Evolutionary conservation across 108 stramenopile genomes (phyloP).

Genomic region (Mayamaea pseudoterrestris): DNA sequence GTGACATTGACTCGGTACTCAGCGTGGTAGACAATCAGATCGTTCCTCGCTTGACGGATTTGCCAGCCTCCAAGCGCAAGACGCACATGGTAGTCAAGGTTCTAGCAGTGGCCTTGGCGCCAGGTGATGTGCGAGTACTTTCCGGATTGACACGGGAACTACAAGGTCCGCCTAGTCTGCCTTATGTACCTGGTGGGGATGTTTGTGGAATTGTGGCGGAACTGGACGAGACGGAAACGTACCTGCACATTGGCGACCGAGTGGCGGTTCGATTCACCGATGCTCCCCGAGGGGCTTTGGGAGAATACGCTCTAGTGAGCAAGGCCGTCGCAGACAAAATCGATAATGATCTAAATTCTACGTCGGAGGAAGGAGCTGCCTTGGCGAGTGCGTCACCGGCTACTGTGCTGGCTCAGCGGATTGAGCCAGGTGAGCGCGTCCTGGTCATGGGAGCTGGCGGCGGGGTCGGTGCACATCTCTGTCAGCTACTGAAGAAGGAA

Average conservation of each 20-base stretch:
- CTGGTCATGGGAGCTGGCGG: slow-evolving; percentile 51
- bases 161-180: slow-evolving; percentile 54
- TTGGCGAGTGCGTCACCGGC: slow-evolving; percentile 38
- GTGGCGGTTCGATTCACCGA: slow-evolving; percentile 40
- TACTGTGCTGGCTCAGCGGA: slow-evolving; percentile 23
- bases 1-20: slow-evolving; percentile 36
- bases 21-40: slow-evolving; percentile 31
- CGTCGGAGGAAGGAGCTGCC: slow-evolving; percentile 36
- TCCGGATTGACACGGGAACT: slow-evolving; percentile 39
- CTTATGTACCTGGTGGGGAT: slow-evolving; percentile 59
- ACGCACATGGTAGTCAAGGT: slow-evolving; percentile 29
- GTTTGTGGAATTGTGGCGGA: slow-evolving; percentile 41
- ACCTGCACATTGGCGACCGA: slow-evolving; percentile 31
- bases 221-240: slow-evolving; percentile 16
- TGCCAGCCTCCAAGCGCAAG: slow-evolving; percentile 2
- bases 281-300: slow-evolving; percentile 40
- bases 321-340: slow-evolving; percentile 31
- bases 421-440: slow-evolving; percentile 31
- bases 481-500: slow-evolving; percentile 24
- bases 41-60: slow-evolving; percentile 14
- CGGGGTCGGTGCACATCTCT: slow-evolving; percentile 40
- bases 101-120: slow-evolving; percentile 38
- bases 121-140: slow-evolving; percentile 48
- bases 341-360: slow-evolving; percentile 18
- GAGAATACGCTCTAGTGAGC: slow-evolving; percentile 38